Evolutionary conservation across 768 basidiomycete genomes (phyloP), one percentile per base, ranked within the genome.

Genomic region (Crepidotus variabilis): DNA sequence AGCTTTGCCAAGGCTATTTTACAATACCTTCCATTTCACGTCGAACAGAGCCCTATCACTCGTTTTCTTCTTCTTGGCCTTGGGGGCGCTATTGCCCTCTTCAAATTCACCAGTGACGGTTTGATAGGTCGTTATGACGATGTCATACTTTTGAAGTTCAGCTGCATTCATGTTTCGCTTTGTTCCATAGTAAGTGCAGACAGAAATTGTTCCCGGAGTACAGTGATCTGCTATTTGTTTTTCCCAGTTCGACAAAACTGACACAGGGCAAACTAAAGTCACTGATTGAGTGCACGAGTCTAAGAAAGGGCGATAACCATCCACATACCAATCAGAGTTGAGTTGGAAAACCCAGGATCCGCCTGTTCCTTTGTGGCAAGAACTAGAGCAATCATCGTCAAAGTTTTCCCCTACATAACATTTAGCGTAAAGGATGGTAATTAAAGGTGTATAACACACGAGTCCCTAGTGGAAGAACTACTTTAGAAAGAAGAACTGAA

Each of bases 1-100:
- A 48, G 53, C 1, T 16, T 47, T 36, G n/a, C n/a, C n/a, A n/a
- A n/a, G n/a, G n/a, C n/a, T n/a, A n/a, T n/a, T n/a, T n/a, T n/a
- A n/a, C n/a, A n/a, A n/a, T n/a, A 85, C 90, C 85, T 94, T 93
- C 94, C 94, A 97, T 35, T 79, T 75, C 22, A 94, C 78, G 8
- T 76, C 76, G 58, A 90, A 90, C 21, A 97, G 71, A 33, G 63
- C 78, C 32, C 76, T 77, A 24, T 81, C 79, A 1, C 61, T 67
- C 65, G 84, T 89, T 70, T 82, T 87, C 67, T 81, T 88, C 74
- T 83, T 88, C 65, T 79, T 83, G 57, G 66, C 75, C 9, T 72
- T 68, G 1, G 67, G 75, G 66, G 55, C 52, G 59, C 65, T 53
- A 55, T 66, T 24, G 1, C 59, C 60, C 36, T 76, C 72, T 28